Conservation (phyloP, 2,329 filamentous ascomycete species). For the Fusarium lateritium region DNA sequence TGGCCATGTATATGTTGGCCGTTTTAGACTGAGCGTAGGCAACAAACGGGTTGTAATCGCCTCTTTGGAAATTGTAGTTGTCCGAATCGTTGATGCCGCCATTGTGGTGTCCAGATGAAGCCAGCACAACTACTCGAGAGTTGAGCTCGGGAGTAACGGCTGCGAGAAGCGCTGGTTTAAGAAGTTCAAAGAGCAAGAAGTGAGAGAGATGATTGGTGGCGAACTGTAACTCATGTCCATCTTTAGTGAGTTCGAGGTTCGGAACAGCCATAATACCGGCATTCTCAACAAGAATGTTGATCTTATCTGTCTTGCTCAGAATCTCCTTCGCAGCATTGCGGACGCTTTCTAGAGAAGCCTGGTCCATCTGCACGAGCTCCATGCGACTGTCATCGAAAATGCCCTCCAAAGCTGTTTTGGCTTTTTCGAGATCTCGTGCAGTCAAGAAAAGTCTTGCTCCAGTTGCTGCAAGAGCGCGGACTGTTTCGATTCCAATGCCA, state of each 20-base stretch:
- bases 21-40: slow-evolving; percentile 66
- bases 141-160: slow-evolving; percentile 43
- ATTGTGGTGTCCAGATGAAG: slow-evolving; percentile 42
- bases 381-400: slow-evolving; percentile 35
- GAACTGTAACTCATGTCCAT: slow-evolving; percentile 61
- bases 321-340: slow-evolving; percentile 41
- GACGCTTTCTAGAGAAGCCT: slow-evolving; percentile 48
- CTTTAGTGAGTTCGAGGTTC: slow-evolving; percentile 52
- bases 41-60: slow-evolving; percentile 47
- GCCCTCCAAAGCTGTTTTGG: slow-evolving; percentile 29
- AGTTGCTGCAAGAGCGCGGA: slow-evolving; percentile 59
- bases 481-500: slow-evolving; percentile 62
- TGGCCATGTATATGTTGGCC: slow-evolving; percentile 66
- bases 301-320: slow-evolving; percentile 26
- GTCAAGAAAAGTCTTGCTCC: slow-evolving; percentile 47
- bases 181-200: slow-evolving; percentile 59
- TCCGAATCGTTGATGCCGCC: slow-evolving; percentile 22
- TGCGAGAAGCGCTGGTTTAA: slow-evolving; percentile 56
- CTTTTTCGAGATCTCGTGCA: slow-evolving; percentile 47
- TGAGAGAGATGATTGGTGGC: slow-evolving; percentile 62
- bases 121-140: slow-evolving; percentile 56
- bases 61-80: slow-evolving; percentile 47
- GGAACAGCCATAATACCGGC: slow-evolving; percentile 59
- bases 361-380: slow-evolving; percentile 46
- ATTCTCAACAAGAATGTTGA: slow-evolving; percentile 61